phyloP scores from a whole-genome alignment of 2,329 filamentous ascomycete species.

The Alternaria sp. region DNA sequence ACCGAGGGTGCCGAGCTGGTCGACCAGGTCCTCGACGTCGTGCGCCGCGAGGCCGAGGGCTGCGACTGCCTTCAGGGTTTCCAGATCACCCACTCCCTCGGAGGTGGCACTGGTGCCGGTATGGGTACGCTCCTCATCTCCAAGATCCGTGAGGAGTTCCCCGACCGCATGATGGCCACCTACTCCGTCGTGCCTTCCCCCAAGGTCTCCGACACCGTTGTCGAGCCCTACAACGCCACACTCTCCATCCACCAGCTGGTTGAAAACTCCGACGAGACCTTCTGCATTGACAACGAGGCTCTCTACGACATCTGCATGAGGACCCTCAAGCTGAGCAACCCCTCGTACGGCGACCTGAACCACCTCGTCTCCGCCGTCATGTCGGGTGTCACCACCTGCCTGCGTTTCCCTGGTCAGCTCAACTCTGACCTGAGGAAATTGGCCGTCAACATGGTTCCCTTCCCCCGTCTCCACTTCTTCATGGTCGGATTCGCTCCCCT shows the following conservation, averaged over 20 bases:
- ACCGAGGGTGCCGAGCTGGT: conserved; percentile 99
- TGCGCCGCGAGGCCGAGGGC: conserved; percentile 97
- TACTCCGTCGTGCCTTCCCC: conserved; percentile 99
- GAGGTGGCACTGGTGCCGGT: conserved; percentile 99
- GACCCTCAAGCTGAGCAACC: conserved; percentile 97
- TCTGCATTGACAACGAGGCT: conserved; percentile 99
- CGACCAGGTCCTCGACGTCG: conserved; percentile 96
- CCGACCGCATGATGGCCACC: conserved; percentile 99
- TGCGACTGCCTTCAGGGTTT: conserved; percentile 99
- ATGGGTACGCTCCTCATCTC: conserved; percentile 99
- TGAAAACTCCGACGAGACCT: conserved; percentile 99
- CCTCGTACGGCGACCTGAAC: conserved; percentile 99
- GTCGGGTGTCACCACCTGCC: conserved; percentile 97
- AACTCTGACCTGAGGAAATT: conserved; percentile 99
- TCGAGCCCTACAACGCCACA: conserved; percentile 99
- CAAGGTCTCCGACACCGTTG: conserved; percentile 99
- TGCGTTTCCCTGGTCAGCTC: conserved; percentile 99
- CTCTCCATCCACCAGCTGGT: conserved; percentile 99
- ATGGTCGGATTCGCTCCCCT: conserved; percentile 99
- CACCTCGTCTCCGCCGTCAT: conserved; percentile 99
- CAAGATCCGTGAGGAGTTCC: conserved; percentile 99
- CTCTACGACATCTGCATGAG: conserved; percentile 99
- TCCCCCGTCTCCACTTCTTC: conserved; percentile 99
- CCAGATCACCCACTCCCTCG: conserved; percentile 99
- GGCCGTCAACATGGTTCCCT: conserved; percentile 99